Conservation (phyloP, 2,329 filamentous ascomycete genomes). For the Escovopsis sp. region DNA sequence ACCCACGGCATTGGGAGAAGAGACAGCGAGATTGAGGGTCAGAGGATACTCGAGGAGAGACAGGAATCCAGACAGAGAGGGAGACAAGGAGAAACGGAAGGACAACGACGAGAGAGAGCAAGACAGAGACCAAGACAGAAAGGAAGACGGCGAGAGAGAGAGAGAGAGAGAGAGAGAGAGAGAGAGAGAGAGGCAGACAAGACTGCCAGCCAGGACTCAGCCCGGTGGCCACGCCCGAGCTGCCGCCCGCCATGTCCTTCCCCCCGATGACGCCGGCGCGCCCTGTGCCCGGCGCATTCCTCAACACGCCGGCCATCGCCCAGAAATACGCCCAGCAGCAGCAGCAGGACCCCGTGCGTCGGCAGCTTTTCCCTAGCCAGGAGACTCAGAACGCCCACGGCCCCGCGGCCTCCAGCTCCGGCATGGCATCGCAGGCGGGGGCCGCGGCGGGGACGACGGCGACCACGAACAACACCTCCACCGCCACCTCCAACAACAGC, state of each 20-base stretch:
- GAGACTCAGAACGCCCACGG: constrained; percentile 9
- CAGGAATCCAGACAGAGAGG: constrained; percentile 9
- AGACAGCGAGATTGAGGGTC: constrained; percentile 4
- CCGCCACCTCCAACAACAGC: no score
- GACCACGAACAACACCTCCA: background rate
- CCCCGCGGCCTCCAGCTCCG: constrained; percentile 5
- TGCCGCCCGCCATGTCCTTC: constrained; percentile 34
- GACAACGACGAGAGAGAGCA: no score
- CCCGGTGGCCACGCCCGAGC: constrained; percentile 7
- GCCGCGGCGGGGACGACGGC: background rate
- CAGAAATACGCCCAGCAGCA: constrained; percentile 30
- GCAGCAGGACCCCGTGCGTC: constrained; percentile 30
- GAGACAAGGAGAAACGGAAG: background rate
- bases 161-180: no score
- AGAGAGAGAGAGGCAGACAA: no score
- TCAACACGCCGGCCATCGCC: constrained; percentile 54
- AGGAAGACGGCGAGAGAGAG: no score
- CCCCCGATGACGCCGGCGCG: constrained; percentile 50
- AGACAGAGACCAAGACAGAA: no score
- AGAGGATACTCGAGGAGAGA: constrained; percentile 9
- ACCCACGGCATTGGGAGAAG: constrained; percentile 15
- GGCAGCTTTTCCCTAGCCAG: constrained; percentile 30
- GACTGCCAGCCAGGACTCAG: no score
- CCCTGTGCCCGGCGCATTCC: constrained; percentile 58
- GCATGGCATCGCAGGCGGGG: background rate